Base-by-base conservation (phyloP, 352 stramenopile genomes). In the Pythium oligandrum region DNA sequence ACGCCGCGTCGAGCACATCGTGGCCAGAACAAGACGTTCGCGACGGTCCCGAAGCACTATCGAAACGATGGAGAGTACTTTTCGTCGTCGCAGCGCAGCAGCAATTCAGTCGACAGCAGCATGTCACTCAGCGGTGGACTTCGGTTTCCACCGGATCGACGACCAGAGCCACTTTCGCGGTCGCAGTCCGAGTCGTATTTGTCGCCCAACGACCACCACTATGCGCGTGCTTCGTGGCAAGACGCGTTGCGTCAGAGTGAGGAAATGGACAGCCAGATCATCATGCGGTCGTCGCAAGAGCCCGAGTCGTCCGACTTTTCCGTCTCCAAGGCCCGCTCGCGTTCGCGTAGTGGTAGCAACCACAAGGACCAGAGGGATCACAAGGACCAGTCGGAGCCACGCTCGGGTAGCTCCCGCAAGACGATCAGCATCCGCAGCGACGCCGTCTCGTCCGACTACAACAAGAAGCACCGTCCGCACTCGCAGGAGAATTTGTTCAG, bases 111-210 rank as follows among this genome's bases (percentile, higher is more conserved):
- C 17, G 17, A 26, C 17, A 26, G 17, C 17, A 26, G 17, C 17
- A 26, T 26, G 17, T 26, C 17, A 26, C 17, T 26, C 17, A 26
- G 17, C 17, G 17, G 17, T 26, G 17, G 17, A 26, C 17, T 26
- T 26, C 17, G 17, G 17, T 26, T 26, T 26, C 17, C 17, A 26
- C 17, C 17, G 17, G 32, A 62, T 59, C 40, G 68, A 77, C 6
- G 39, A 65, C 1, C 60, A 69, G 1, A 52, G 17, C 17, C 17
- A 26, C 17, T 88, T 9, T 74, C 76, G 6, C 67, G 78, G 11
- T 90, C 80, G 3, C 76, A 70, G 51, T 86, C 75, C 17, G 80
- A 90, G 33, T 73, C 77, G 9, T 88, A 84, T 42, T 65, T 72
- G 43, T 87, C 77, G 3, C 77, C 75, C 0, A 68, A 63, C 2